Evolutionary conservation across 2,329 filamentous ascomycete species (phyloP).

Genomic region (Aspergillus awamori): DNA sequence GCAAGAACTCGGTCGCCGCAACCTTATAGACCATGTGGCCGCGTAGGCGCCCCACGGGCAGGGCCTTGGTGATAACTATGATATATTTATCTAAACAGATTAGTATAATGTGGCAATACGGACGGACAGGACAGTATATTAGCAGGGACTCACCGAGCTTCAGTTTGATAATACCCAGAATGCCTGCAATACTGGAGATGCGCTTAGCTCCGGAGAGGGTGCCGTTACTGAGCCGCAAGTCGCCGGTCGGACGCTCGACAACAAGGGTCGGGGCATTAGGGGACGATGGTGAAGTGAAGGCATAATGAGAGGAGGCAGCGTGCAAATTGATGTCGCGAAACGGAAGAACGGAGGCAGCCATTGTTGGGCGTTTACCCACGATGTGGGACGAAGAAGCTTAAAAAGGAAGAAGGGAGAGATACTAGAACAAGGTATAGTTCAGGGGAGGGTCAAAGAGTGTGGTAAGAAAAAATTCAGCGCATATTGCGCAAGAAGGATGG

Average conservation of each 20-base stretch:
- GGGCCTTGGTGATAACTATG: slow-evolving; percentile 91
- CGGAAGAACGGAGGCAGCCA: slow-evolving; percentile 57
- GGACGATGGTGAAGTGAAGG: slow-evolving; percentile 93
- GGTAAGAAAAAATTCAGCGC: slow-evolving; percentile 14
- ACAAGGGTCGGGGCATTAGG: slow-evolving; percentile 85
- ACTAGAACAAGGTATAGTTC: slow-evolving; percentile 7
- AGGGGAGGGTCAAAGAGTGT: slow-evolving; percentile 10
- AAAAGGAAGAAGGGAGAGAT: slow-evolving; percentile 11
- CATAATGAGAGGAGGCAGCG: slow-evolving; percentile 87
- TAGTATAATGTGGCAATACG: slow-evolving; percentile 12
- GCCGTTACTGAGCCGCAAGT: slow-evolving; percentile 82
- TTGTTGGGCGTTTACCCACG: slow-evolving; percentile 23
- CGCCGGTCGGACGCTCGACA: slow-evolving; percentile 88
- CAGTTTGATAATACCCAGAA: slow-evolving; percentile 89
- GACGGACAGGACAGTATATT: not conserved
- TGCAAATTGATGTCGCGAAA: slow-evolving; percentile 98
- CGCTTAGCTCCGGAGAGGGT: slow-evolving; percentile 75
- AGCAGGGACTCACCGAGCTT: slow-evolving; percentile 70
- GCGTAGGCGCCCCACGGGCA: slow-evolving; percentile 86
- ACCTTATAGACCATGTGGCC: slow-evolving; percentile 97
- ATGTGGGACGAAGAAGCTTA: slow-evolving; percentile 34
- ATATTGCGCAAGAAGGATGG: slow-evolving; percentile 14
- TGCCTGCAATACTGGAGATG: slow-evolving; percentile 92
- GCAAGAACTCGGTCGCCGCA: slow-evolving; percentile 85
- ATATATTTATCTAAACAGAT: slow-evolving; percentile 79